A percentile compares a stretch with the other conserved stretches of the same genome.
phyloP scores from a whole-genome alignment of 352 stramenopile genomes.

The Phytophthora uliginosa region DNA sequence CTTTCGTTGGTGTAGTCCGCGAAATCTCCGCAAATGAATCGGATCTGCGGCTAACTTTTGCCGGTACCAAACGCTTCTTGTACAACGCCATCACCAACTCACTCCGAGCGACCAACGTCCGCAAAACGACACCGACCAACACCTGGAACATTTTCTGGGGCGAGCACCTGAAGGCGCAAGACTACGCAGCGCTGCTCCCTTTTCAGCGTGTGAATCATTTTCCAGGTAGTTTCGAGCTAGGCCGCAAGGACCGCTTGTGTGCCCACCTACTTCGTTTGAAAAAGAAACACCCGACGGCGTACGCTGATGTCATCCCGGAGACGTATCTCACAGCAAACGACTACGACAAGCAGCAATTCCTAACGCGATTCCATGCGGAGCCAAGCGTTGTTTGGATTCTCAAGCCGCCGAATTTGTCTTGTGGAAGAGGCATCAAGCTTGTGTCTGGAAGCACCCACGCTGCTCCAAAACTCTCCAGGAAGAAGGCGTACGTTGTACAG shows the following conservation, averaged over 20 bases:
- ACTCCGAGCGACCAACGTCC: conserved; percentile 55
- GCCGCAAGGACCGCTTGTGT: conserved; percentile 80
- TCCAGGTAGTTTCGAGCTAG: conserved; percentile 79
- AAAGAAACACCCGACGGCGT: conserved; percentile 66
- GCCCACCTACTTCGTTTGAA: conserved; percentile 66
- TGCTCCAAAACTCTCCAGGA: conserved; percentile 68
- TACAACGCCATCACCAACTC: conserved; percentile 80
- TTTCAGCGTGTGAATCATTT: conserved; percentile 84
- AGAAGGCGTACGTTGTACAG: conserved; percentile 79
- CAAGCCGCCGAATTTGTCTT: conserved; percentile 85
- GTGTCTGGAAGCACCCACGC: conserved; percentile 51
- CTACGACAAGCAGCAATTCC: conserved; percentile 76
- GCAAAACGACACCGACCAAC: conserved; percentile 40
- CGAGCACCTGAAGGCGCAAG: conserved; percentile 61
- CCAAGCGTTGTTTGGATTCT: conserved; percentile 78
- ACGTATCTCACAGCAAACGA: conserved; percentile 80
- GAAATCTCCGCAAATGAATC: conserved; percentile 32
- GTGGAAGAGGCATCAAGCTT: conserved; percentile 82
- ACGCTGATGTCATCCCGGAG: conserved; percentile 70
- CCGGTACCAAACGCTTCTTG: conserved; percentile 78
- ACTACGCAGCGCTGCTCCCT: conserved; percentile 52
- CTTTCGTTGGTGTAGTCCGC: conserved; percentile 38
- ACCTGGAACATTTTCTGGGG: conserved; percentile 84
- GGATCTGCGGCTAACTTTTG: conserved; percentile 54
- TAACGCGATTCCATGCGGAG: conserved; percentile 52